These are phyloP conservation scores for Naematelia encephala DNA, from an alignment of 768 basidiomycete genomes.

Conservation along the genomic window DNA sequence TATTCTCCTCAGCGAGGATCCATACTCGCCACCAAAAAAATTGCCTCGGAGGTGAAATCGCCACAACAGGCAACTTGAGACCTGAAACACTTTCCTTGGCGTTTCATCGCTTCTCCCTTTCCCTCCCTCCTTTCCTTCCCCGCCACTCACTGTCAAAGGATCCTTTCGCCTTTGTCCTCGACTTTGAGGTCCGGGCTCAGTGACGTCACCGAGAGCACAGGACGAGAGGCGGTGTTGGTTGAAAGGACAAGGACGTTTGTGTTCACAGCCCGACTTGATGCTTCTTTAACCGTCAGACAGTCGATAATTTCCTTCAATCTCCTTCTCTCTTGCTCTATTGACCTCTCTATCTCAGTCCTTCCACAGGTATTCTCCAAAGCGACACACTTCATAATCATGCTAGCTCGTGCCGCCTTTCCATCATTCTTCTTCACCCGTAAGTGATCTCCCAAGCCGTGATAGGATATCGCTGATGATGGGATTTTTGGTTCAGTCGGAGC, in stretches of 20 bases:
- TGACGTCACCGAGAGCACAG: too few species aligned
- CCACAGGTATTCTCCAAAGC: not conserved
- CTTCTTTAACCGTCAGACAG: not conserved
- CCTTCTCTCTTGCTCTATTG: not conserved
- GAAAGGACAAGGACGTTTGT: not conserved
- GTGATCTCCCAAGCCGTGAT: not conserved
- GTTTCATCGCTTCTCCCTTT: not conserved
- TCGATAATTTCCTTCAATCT: not conserved
- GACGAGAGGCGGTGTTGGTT: not conserved
- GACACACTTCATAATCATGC: slow-evolving; percentile 11
- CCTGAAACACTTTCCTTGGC: not conserved
- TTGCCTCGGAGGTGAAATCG: too few species aligned
- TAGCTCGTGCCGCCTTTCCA: slow-evolving; percentile 30
- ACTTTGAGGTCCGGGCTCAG: too few species aligned
- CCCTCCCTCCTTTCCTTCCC: too few species aligned
- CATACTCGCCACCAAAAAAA: too few species aligned
- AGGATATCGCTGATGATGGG: not conserved
- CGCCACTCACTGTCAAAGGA: not conserved
- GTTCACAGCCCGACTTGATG: not conserved
- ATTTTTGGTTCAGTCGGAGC: slow-evolving; percentile 57
- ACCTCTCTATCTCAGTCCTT: not conserved
- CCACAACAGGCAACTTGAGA: too few species aligned
- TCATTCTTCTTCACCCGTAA: slow-evolving; percentile 31
- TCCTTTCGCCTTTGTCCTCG: too few species aligned
- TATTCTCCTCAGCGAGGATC: too few species aligned